A percentile compares a stretch with the other conserved stretches of the same genome.
Evolutionary conservation across 345 rosid genomes (phyloP).

Genomic region (Eucalyptus shirleyi): DNA sequence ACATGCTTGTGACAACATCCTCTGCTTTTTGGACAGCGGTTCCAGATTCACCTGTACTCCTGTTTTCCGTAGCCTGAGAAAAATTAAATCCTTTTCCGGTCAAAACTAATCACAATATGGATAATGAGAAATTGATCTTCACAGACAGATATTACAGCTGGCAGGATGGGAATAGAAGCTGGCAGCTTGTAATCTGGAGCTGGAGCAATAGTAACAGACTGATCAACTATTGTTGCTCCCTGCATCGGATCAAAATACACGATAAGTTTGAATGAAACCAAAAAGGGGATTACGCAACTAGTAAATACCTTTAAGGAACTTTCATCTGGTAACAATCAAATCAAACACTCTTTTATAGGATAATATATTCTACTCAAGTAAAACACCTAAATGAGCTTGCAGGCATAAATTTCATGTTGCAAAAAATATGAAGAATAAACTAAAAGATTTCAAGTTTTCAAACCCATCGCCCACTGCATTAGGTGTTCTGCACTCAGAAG

Average conservation of each 20-base stretch:
- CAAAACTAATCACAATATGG: not conserved
- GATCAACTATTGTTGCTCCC: slow-evolving; percentile 91
- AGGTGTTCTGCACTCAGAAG: not conserved
- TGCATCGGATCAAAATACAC: slow-evolving; percentile 1
- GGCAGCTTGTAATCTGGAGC: slow-evolving; percentile 69
- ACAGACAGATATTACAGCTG: slow-evolving; percentile 25
- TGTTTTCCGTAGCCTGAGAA: slow-evolving; percentile 26
- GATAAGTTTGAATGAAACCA: not conserved
- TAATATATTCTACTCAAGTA: not conserved
- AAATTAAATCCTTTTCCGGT: not conserved
- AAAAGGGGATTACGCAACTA: not conserved
- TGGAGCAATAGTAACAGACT: slow-evolving; percentile 48
- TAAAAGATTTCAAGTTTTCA: not conserved
- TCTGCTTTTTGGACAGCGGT: slow-evolving; percentile 73
- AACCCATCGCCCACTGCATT: not conserved
- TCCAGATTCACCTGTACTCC: slow-evolving; percentile 15
- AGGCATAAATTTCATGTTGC: not conserved
- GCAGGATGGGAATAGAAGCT: slow-evolving; percentile 12
- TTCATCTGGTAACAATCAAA: not conserved
- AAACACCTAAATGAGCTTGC: not conserved
- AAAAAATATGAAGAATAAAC: not conserved
- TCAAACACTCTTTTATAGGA: not conserved
- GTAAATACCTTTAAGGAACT: not conserved
- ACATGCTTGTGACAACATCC: slow-evolving; percentile 86
- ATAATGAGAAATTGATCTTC: not conserved